A percentile compares a stretch with the other conserved stretches of the same genome.
Evolutionary conservation across 306 rosid genomes (phyloP).

Genomic region (Inga oerstediana): DNA sequence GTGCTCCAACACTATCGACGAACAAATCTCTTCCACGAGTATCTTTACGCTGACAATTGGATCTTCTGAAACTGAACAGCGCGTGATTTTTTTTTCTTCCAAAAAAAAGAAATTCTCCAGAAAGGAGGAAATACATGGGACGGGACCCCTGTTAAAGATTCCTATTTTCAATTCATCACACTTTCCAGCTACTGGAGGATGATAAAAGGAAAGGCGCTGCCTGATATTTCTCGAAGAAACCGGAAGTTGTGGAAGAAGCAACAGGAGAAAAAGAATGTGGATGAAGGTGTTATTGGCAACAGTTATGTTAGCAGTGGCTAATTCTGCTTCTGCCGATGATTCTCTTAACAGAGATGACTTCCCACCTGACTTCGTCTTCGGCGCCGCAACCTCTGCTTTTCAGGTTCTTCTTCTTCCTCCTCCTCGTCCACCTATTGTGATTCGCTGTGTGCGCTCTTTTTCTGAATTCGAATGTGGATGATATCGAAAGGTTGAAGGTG

Average conservation of each 20-base stretch:
- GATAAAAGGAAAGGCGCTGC: not conserved
- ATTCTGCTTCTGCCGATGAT: not conserved
- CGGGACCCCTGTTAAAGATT: too few species aligned
- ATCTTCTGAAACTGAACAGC: too few species aligned
- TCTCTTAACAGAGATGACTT: conserved; percentile 48
- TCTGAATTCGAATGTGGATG: not conserved
- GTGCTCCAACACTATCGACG: too few species aligned
- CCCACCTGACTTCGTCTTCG: conserved; percentile 62
- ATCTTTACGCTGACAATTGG: too few species aligned
- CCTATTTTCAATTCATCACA: not conserved
- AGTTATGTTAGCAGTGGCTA: not conserved
- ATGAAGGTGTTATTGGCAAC: not conserved
- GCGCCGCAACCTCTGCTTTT: conserved; percentile 67
- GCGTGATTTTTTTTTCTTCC: too few species aligned
- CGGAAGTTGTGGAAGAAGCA: not conserved
- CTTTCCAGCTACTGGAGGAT: not conserved
- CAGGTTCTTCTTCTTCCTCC: conserved; percentile 43
- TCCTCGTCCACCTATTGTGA: not conserved
- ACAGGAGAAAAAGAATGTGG: not conserved
- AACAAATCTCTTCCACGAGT: too few species aligned
- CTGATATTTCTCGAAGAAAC: not conserved
- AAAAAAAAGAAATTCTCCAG: too few species aligned
- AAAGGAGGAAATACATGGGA: conserved; percentile 33
- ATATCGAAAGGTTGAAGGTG: conserved; percentile 50
- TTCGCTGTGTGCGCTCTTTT: not conserved